Conservation (phyloP, 1,284 basidiomycete genomes). For the Fistulinella staudtii region DNA sequence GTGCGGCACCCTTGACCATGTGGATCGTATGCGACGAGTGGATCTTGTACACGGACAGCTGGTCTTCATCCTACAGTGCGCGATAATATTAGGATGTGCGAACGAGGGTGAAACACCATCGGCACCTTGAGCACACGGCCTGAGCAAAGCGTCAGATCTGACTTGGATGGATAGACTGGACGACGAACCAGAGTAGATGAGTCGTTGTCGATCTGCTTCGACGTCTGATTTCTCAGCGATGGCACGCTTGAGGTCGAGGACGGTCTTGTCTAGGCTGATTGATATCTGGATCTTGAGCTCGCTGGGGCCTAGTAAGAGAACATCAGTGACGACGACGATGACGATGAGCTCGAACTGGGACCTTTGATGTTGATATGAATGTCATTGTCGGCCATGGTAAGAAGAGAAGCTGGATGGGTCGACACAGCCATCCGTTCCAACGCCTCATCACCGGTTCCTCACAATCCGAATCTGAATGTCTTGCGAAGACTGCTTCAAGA, state of each 20-base stretch:
- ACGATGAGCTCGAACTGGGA: conserved; percentile 27
- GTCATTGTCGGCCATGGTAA: conserved; percentile 55
- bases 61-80: conserved; percentile 76
- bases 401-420: background rate
- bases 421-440: conserved; percentile 20
- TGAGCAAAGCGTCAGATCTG: conserved; percentile 28
- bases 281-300: conserved; percentile 87
- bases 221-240: conserved; percentile 83
- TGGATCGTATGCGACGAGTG: conserved; percentile 84
- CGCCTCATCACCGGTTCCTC: background rate
- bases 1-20: conserved; percentile 86
- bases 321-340: background rate
- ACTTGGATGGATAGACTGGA: background rate
- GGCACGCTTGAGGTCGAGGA: conserved; percentile 80
- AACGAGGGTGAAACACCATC: background rate
- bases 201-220: conserved; percentile 76
- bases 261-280: conserved; percentile 75
- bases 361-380: conserved; percentile 78
- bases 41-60: conserved; percentile 82
- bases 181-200: conserved; percentile 80
- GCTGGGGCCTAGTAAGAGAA: conserved; percentile 58
- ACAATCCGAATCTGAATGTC: conserved; percentile 11
- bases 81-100: conserved; percentile 6
- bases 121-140: conserved; percentile 70
- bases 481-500: conserved; percentile 40